Base-by-base conservation (phyloP, 208 protist species). In the Crithidia fasciculata region DNA sequence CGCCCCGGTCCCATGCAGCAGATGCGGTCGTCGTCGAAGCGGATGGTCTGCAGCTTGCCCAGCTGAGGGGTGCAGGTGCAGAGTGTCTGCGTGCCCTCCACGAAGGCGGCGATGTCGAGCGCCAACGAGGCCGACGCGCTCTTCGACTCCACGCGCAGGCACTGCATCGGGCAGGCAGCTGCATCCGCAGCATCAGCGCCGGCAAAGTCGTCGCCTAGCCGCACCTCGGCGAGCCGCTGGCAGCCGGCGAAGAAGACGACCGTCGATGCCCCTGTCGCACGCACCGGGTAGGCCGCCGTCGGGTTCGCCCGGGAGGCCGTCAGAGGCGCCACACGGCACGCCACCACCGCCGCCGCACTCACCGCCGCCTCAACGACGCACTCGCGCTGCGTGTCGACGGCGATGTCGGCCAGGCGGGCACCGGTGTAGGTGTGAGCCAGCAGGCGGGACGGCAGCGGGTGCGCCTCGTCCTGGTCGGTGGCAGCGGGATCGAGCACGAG, bases 171-270 rank as follows among this genome's bases (percentile, higher is more conserved):
- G 43, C 61, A 82, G 36, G 28, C 61, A 58, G 19, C 56, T 10
- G 39, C 62, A 57, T 72, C 41, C 8, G 56, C 53, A 18, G 39
- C 53, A 16, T 65, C 36, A 45, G 28, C 67, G 19, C 16, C 19
- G 19, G 60, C 64, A 2, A 56, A 6, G 3, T 68, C 69, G 7
- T 66, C 69, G 40, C 54, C 61, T 4, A 93, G 61, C 39, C 77
- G 50, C 66, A 84, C 80, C 64, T 90, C 81, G 0, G 84, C 66
- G 5, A 93, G 60, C 0, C 83, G 69, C 39, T 83, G 78, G 41
- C 89, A 84, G 12, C 86, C 88, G 8, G 69, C 70, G 28, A 89
- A 89, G 61, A 88, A 87, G 19, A 89, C 71, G 60, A 90, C 65
- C 45, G 74, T 78, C 6, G 70, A 53, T 10, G 65, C 58, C 5